Base-by-base conservation (phyloP, 2,329 filamentous ascomycete species). In the Clarireedia sp. region DNA sequence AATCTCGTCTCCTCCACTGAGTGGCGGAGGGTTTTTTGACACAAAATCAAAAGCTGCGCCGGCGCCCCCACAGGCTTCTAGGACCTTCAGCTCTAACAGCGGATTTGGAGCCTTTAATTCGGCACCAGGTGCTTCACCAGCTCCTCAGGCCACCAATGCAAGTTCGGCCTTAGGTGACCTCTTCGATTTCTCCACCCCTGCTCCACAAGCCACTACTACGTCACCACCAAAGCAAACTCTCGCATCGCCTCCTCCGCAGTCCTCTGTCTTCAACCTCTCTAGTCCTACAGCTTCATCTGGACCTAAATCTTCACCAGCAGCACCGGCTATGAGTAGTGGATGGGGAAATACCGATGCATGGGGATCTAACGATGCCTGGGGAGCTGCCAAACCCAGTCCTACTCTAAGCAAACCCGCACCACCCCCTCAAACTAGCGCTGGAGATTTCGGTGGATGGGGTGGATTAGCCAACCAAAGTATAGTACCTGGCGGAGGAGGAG, bases 361-460 rank as follows among this genome's bases (percentile, higher is more conserved):
- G 90, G 90, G 90, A 46, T 80, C 76, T 10, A 82, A 80, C 57
- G 89, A 92, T 70, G 91, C 89, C 3, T 99, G 94, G 94, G 80
- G 78, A 57, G 73, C 82, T 0, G 83, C 84, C 9, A 60, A 62
- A 43, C 57, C 55, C 10, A 67, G 62, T 53, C 75, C 85, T 7
- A 77, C 80, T 9, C 74, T 79, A 1, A 70, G 75, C 3, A 73
- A 79, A 16, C 63, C 70, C 5, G 63, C 72, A 14, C 60, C 72
- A 14, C 60, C 64, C 46, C 57, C 70, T 50, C 64, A 59, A 59
- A 59, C 62, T 33, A 70, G 81, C 29, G 75, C 80, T 4, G 80
- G 78, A 54, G 84, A 86, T 62, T 82, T 90, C 64, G 79, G 81
- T 7, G 71, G 67, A 56, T 59, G 66, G 37, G 58, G 61, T 17